Conservation (phyloP, 148 eudicot species). For the Rhododendron ferrugineum region DNA sequence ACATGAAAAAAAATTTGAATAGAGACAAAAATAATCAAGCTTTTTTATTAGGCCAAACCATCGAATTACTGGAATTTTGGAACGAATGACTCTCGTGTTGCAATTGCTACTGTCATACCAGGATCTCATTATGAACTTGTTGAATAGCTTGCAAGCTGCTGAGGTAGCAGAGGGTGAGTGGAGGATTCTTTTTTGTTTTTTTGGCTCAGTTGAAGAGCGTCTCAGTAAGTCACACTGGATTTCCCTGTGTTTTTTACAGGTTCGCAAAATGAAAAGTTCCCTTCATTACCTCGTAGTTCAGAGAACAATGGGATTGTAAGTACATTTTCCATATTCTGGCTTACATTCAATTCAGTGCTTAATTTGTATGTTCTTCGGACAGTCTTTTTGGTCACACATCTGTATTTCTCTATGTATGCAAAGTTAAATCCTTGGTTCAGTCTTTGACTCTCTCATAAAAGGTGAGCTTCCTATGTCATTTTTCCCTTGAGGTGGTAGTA, state of each 20-base stretch:
- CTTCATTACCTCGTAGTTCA: slow-evolving; percentile 43
- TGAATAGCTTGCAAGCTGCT: slow-evolving; percentile 60
- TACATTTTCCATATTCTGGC: slow-evolving; percentile 9
- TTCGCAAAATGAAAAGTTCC: slow-evolving; percentile 56
- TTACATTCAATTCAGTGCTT: slow-evolving; percentile 7
- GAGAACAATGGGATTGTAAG: slow-evolving; percentile 79
- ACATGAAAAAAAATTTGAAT: too few relatives aligned
- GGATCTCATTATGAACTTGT: slow-evolving; percentile 74
- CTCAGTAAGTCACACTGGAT: slow-evolving; percentile 6
- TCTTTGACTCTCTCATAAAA: background rate
- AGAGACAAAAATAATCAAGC: too few relatives aligned
- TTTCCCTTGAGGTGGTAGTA: background rate
- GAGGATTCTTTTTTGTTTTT: background rate
- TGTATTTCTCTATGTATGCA: background rate
- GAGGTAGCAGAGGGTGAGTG: slow-evolving; percentile 75
- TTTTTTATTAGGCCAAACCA: too few relatives aligned
- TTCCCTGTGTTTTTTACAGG: slow-evolving; percentile 33
- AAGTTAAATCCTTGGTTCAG: slow-evolving; percentile 1
- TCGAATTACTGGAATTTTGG: background rate
- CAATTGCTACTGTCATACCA: slow-evolving; percentile 20
- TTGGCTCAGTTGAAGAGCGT: slow-evolving; percentile 1
- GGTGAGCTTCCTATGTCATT: background rate
- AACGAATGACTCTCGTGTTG: background rate
- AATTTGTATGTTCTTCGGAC: background rate
- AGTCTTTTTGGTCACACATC: background rate